Percentiles rank a stretch among this genome's conserved stretches.
These are phyloP conservation scores for Anisodus acutangulus DNA, from an alignment of 257 asterid species.

Conservation along the genomic window DNA sequence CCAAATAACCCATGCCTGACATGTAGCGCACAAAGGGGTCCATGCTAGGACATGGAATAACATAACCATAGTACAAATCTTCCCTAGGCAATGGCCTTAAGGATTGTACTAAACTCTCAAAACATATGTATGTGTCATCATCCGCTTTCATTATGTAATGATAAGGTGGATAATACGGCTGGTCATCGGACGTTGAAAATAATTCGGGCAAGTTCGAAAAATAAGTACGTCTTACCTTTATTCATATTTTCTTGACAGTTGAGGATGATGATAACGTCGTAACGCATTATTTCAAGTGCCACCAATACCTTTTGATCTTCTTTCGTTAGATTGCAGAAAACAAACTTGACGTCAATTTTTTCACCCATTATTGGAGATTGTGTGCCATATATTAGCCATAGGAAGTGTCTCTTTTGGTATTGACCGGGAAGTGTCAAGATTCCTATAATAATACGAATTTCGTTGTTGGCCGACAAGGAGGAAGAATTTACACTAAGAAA, in stretches of 20 bases:
- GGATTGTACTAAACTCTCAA: constrained; percentile 64
- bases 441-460: constrained; percentile 69
- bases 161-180: constrained; percentile 63
- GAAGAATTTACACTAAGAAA: constrained; percentile 27
- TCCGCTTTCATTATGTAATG: constrained; percentile 87
- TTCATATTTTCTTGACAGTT: constrained; percentile 86
- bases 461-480: constrained; percentile 36
- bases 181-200: constrained; percentile 35
- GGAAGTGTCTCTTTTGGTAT: constrained; percentile 84
- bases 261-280: constrained; percentile 78
- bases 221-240: constrained; percentile 79
- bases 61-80: constrained; percentile 84
- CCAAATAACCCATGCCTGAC: constrained; percentile 96
- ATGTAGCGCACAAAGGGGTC: constrained; percentile 81
- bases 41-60: constrained; percentile 88
- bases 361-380: constrained; percentile 56
- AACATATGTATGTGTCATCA: constrained; percentile 73
- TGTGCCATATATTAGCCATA: constrained; percentile 83
- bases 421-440: constrained; percentile 88
- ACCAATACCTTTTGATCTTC: constrained; percentile 81
- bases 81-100: constrained; percentile 61
- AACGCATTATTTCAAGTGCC: constrained; percentile 86
- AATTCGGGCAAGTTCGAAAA: constrained; percentile 81
- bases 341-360: constrained; percentile 70
- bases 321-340: constrained; percentile 89